Evolutionary conservation across 305 asterid genomes (phyloP).

Genomic region (Withania somnifera): DNA sequence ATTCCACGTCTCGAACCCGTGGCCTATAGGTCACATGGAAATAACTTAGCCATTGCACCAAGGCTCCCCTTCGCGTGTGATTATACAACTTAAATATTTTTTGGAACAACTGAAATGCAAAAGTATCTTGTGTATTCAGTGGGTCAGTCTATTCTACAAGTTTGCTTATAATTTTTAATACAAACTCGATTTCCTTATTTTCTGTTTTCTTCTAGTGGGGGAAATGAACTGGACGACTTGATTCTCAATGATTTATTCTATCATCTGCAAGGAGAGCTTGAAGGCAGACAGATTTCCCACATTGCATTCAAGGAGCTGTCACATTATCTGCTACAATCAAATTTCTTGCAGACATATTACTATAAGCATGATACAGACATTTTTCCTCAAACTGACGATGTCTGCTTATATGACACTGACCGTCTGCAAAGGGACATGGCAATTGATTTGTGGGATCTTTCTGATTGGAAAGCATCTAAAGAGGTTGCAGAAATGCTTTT

Average conservation of each 20-base stretch:
- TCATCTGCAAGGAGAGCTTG: slow-evolving; percentile 90
- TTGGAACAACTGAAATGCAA: slow-evolving; percentile 1
- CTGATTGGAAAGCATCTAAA: slow-evolving; percentile 60
- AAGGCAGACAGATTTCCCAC: slow-evolving; percentile 74
- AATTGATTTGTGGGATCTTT: slow-evolving; percentile 65
- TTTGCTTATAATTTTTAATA: neutral
- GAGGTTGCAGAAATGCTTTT: slow-evolving; percentile 57
- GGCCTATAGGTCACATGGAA: neutral
- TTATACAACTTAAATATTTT: neutral
- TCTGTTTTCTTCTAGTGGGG: slow-evolving; percentile 45
- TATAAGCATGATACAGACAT: slow-evolving; percentile 32
- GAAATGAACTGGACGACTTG: slow-evolving; percentile 55
- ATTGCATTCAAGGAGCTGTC: slow-evolving; percentile 69
- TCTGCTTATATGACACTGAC: slow-evolving; percentile 42
- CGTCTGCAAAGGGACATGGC: slow-evolving; percentile 67
- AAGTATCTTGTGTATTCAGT: neutral
- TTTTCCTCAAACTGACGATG: slow-evolving; percentile 25
- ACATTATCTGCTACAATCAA: slow-evolving; percentile 56
- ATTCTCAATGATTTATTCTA: slow-evolving; percentile 73
- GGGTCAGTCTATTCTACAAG: neutral
- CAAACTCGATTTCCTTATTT: neutral
- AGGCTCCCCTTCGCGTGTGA: neutral
- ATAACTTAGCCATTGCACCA: neutral
- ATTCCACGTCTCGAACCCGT: neutral
- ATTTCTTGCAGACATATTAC: slow-evolving; percentile 51